phyloP scores from a whole-genome alignment of 23 red algal species.

The Gracilaria domingensis region DNA sequence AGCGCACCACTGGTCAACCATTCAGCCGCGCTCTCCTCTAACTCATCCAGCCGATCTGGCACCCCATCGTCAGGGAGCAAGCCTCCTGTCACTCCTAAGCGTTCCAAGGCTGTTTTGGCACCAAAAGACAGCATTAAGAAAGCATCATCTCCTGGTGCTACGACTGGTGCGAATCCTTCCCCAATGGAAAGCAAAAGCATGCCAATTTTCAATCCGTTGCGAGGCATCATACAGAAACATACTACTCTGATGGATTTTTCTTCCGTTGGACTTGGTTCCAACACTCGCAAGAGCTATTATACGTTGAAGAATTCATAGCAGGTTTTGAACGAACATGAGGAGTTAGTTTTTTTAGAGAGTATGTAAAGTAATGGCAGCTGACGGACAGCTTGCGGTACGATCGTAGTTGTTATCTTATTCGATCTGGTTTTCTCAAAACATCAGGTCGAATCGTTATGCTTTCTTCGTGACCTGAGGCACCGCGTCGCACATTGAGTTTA shows the following conservation, averaged over 20 bases:
- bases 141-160: neutral
- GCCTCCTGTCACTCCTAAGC: constrained; percentile 30
- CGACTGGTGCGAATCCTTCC: neutral
- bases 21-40: constrained; percentile 1
- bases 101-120: constrained; percentile 7
- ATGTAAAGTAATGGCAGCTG: neutral
- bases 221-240: neutral
- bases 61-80: constrained; percentile 29
- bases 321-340: neutral
- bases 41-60: constrained; percentile 31
- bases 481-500: constrained; percentile 47
- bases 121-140: constrained; percentile 27
- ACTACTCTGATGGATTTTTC: constrained; percentile 36
- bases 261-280: constrained; percentile 12
- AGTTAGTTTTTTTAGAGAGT: neutral
- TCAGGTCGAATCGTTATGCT: constrained; percentile 60
- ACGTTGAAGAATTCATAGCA: constrained; percentile 30
- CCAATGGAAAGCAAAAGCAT: neutral
- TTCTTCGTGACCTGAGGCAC: constrained; percentile 38
- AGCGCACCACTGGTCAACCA: neutral
- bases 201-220: constrained; percentile 1
- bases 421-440: constrained; percentile 16
- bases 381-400: neutral
- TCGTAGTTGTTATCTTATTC: constrained; percentile 4
- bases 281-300: constrained; percentile 44